Base-by-base conservation (phyloP, 441 rosid genomes). In the Euphorbia celastroides region DNA sequence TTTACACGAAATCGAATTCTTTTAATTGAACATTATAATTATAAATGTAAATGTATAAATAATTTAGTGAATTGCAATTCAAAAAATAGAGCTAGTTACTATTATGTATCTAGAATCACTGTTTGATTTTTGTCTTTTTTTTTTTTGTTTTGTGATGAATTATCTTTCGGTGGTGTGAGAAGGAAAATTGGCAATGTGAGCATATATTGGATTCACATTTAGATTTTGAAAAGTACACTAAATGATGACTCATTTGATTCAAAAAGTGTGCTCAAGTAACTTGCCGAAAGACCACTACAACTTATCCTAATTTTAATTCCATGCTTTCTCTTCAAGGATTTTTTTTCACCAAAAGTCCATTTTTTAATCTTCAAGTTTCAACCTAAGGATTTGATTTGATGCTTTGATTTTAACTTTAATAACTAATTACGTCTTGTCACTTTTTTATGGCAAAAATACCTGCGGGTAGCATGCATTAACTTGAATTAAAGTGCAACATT, bases 111-210 rank as follows among this genome's bases (percentile, higher is more conserved):
- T n/a, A n/a, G n/a, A n/a, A n/a, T n/a, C n/a, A n/a, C n/a, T n/a
- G n/a, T n/a, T n/a, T n/a, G n/a, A n/a, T n/a, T n/a, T n/a, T n/a
- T n/a, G 5, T 34, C 38, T 3, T 3, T 34, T 34, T 34, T 3
- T 74, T 42, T 63, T 46, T 62, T 16, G 1, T 11, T 31, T 38
- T 38, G 20, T 12, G 13, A 0, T 26, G 54, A 7, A 11, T 23
- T 13, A 32, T 63, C 72, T 73, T 74, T 66, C 75, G 66, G 77
- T 65, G 72, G n/a, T 51, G 26, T 64, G 34, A 54, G 32, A 13
- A 27, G 22, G 17, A 17, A 61, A 64, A 23, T 13, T 41, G 17
- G 48, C n/a, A n/a, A n/a, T n/a, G n/a, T n/a, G n/a, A n/a, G n/a
- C n/a, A 62, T 67, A 62, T 68, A 38, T 72, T 20, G 46, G 58